Conservation (phyloP, 345 rosid genomes). For the Euclidium syriacum region DNA sequence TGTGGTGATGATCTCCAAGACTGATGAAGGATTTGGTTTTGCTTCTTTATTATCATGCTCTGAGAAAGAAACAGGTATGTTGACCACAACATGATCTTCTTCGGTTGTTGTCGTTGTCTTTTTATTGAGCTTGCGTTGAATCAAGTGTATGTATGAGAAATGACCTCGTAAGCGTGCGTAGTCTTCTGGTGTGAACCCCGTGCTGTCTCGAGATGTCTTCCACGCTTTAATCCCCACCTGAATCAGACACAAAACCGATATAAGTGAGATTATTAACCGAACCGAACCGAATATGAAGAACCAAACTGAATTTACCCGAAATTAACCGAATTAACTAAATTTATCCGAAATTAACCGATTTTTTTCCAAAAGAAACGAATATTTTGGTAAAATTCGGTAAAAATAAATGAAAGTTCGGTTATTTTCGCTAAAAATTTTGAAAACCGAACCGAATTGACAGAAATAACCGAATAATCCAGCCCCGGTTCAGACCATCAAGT, state of each 20-base stretch:
- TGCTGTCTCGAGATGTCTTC: slow-evolving; percentile 76
- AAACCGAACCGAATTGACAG: no score
- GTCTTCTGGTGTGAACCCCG: slow-evolving; percentile 95
- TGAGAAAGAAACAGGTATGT: slow-evolving; percentile 39
- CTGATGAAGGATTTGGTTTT: slow-evolving; percentile 40
- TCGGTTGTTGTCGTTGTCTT: slow-evolving; percentile 32
- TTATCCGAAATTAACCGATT: no score
- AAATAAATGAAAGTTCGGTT: no score
- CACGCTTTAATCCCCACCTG: slow-evolving; percentile 94
- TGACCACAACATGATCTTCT: slow-evolving; percentile 54
- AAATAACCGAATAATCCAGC: no score
- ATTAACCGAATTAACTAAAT: no score
- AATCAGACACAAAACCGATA: slow-evolving; percentile 3
- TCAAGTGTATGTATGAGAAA: slow-evolving; percentile 85
- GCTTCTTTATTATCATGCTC: slow-evolving; percentile 28
- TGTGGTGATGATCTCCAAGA: slow-evolving; percentile 60
- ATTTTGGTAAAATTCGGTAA: no score
- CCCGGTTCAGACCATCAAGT: neutral
- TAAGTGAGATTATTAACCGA: no score
- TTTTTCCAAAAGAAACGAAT: no score
- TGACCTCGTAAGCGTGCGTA: slow-evolving; percentile 97
- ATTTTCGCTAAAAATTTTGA: no score
- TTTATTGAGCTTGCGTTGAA: slow-evolving; percentile 73
- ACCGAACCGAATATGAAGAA: no score
- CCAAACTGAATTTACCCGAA: no score